These are phyloP conservation scores for Rhododendron ferrugineum DNA, from an alignment of 148 eudicot genomes.

Conservation along the genomic window DNA sequence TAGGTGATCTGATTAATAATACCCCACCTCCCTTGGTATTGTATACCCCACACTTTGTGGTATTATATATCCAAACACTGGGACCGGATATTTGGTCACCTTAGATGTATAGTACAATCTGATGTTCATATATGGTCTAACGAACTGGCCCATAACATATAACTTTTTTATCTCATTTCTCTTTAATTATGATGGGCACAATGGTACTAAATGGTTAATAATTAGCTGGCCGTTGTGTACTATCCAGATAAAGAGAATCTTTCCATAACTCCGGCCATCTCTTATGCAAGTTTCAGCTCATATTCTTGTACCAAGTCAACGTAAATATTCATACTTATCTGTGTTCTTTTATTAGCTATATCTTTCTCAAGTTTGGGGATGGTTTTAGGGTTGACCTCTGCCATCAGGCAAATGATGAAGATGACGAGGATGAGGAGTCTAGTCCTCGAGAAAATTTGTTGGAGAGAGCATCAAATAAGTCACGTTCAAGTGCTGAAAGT, in stretches of 20 bases:
- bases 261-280: background rate
- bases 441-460: constrained; percentile 56
- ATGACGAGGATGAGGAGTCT: constrained; percentile 65
- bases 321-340: background rate
- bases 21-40: background rate
- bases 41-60: background rate
- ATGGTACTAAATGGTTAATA: background rate
- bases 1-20: background rate
- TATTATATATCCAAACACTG: background rate
- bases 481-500: constrained; percentile 24
- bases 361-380: constrained; percentile 15
- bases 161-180: background rate
- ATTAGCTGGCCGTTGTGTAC: background rate
- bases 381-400: constrained; percentile 85
- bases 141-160: background rate
- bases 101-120: background rate
- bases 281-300: constrained; percentile 8
- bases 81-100: background rate
- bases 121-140: background rate
- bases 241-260: background rate
- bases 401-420: constrained; percentile 87
- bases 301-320: constrained; percentile 1
- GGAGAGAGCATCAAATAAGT: constrained; percentile 39
- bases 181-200: background rate
- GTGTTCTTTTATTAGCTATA: constrained; percentile 11